These are phyloP conservation scores for Davidsoniella neocaledoniae DNA, from an alignment of 2,329 filamentous ascomycete genomes.

Conservation along the genomic window DNA sequence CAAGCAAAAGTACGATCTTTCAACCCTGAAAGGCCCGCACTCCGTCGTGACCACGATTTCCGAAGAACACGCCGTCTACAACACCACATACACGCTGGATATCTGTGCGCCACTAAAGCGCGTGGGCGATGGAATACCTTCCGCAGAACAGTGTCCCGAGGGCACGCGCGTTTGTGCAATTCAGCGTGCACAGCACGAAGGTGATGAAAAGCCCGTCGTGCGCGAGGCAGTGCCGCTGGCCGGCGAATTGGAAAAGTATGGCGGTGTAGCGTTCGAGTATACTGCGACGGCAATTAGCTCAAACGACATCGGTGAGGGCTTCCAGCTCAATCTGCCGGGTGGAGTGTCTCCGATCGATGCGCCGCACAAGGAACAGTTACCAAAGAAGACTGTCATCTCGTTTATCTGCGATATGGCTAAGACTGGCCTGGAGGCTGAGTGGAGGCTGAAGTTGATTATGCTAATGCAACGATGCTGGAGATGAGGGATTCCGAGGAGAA, in stretches of 20 bases:
- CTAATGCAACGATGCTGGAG: conserved; percentile 19
- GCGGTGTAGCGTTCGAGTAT: conserved; percentile 45
- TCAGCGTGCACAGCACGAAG: conserved; percentile 35
- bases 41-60: conserved; percentile 45
- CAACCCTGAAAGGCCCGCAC: conserved; percentile 47
- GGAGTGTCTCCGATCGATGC: conserved; percentile 38
- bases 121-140: conserved; percentile 32
- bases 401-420: conserved; percentile 63
- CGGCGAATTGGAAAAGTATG: conserved; percentile 45
- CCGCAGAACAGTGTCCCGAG: conserved; percentile 46
- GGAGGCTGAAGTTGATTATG: conserved; percentile 37
- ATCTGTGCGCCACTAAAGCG: conserved; percentile 53
- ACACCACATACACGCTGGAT: conserved; percentile 70
- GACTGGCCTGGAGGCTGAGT: conserved; percentile 58
- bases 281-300: conserved; percentile 46
- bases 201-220: conserved; percentile 31
- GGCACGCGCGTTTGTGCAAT: conserved; percentile 67
- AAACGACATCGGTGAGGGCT: conserved; percentile 39
- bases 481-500: conserved; percentile 26
- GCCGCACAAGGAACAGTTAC: conserved; percentile 27
- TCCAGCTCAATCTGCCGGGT: conserved; percentile 52
- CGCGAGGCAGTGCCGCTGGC: conserved; percentile 54
- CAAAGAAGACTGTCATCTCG: conserved; percentile 66
- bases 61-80: conserved; percentile 37
- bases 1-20: conserved; percentile 46